Percentiles rank a stretch among this genome's conserved stretches.
Evolutionary conservation across 2,329 filamentous ascomycete species (phyloP).

Genomic region (Fusarium solani-melongenae): DNA sequence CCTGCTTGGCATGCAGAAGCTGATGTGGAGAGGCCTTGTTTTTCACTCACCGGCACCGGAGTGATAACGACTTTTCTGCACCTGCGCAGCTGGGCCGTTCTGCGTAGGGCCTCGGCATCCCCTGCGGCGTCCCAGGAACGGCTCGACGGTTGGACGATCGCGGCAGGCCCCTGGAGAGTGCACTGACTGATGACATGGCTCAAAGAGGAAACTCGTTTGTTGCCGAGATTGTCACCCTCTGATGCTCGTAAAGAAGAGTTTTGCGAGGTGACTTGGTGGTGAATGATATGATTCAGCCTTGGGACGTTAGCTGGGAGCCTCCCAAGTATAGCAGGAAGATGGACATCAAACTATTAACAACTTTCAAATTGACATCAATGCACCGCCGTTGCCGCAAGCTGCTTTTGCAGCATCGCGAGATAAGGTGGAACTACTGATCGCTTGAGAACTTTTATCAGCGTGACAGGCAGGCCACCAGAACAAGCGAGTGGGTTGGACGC

Average conservation of each 20-base stretch:
- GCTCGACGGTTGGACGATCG: neutral
- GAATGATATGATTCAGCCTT: neutral
- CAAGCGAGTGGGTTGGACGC: neutral
- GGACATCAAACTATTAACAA: neutral
- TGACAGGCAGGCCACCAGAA: neutral
- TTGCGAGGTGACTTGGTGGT: neutral
- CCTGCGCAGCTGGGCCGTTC: neutral
- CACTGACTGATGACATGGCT: neutral
- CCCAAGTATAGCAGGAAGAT: neutral
- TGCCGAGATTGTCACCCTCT: neutral
- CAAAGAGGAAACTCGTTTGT: slow-evolving; percentile 1
- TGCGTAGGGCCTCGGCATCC: neutral
- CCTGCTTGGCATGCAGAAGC: neutral
- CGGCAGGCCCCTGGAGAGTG: neutral
- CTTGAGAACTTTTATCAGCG: neutral
- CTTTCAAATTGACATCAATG: neutral
- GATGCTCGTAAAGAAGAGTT: neutral
- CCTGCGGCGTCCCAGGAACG: neutral
- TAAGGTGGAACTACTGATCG: neutral
- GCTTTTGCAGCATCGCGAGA: neutral
- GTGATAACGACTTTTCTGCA: neutral
- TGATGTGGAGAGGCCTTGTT: neutral
- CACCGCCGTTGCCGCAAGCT: neutral
- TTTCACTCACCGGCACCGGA: neutral
- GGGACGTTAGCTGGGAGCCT: neutral